Evolutionary conservation across 2,329 filamentous ascomycete genomes (phyloP).

Genomic region (Alternaria novae-zelandiae): DNA sequence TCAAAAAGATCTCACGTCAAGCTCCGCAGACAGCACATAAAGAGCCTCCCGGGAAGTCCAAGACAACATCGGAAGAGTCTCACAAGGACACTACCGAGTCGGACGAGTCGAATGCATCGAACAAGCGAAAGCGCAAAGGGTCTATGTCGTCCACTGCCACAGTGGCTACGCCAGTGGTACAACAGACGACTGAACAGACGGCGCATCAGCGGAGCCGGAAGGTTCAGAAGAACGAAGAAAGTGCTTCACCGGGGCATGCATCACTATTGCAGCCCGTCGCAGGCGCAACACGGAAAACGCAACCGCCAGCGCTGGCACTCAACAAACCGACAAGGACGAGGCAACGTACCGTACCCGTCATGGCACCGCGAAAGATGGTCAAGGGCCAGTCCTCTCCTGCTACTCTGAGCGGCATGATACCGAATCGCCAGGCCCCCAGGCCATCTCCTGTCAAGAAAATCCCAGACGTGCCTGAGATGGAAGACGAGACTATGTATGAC

Average conservation of each 20-base stretch:
- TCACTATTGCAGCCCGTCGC: neutral
- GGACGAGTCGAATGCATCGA: slow-evolving; percentile 37
- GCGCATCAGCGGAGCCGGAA: slow-evolving; percentile 32
- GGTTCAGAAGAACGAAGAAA: slow-evolving; percentile 33
- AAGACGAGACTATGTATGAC: slow-evolving; percentile 48
- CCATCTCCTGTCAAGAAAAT: slow-evolving; percentile 20
- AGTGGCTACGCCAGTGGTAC: slow-evolving; percentile 11
- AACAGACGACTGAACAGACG: slow-evolving; percentile 11
- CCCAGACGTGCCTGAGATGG: slow-evolving; percentile 19
- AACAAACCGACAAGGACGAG: slow-evolving; percentile 39
- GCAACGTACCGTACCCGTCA: slow-evolving; percentile 27
- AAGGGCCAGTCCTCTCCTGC: slow-evolving; percentile 46
- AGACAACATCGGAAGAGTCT: neutral
- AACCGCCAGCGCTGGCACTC: slow-evolving; percentile 7
- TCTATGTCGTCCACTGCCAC: slow-evolving; percentile 23
- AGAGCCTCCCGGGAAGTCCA: neutral
- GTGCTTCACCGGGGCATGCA: slow-evolving; percentile 20
- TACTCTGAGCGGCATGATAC: slow-evolving; percentile 41
- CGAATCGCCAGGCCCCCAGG: slow-evolving; percentile 22
- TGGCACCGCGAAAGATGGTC: slow-evolving; percentile 17
- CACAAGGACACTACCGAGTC: slow-evolving; percentile 26
- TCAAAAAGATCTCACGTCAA: slow-evolving; percentile 24
- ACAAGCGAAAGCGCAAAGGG: slow-evolving; percentile 40
- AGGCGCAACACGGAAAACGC: neutral
- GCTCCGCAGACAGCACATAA: slow-evolving; percentile 15